Conservation (phyloP, 1,139 yeast genomes). For the Zhuliangozyma parablackwelliae region DNA sequence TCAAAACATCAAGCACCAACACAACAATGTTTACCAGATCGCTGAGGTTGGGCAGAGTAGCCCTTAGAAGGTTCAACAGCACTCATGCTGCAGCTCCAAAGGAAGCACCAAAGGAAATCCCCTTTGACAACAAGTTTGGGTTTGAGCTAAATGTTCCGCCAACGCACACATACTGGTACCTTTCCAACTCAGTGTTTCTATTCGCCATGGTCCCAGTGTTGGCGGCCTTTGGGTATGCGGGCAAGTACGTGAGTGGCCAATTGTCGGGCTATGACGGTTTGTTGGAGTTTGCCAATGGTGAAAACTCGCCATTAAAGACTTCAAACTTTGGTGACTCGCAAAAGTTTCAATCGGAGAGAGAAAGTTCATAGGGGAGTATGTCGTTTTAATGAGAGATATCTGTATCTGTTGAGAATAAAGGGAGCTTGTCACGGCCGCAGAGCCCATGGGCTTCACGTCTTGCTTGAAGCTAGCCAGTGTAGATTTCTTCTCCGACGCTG, state of each 20-base stretch:
- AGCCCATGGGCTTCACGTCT: too few relatives aligned
- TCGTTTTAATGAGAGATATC: too few relatives aligned
- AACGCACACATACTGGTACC: slow-evolving; percentile 46
- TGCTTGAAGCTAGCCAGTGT: too few relatives aligned
- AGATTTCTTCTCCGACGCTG: too few relatives aligned
- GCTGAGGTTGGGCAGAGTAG: slow-evolving; percentile 15
- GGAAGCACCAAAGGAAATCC: slow-evolving; percentile 14
- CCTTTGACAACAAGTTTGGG: slow-evolving; percentile 39
- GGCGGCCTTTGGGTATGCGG: slow-evolving; percentile 31
- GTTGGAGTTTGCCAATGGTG: slow-evolving; percentile 32
- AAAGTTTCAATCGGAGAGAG: slow-evolving; percentile 9
- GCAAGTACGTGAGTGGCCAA: slow-evolving; percentile 27
- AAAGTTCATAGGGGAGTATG: neutral
- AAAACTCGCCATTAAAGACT: slow-evolving; percentile 35
- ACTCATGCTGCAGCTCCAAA: slow-evolving; percentile 16
- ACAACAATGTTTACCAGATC: slow-evolving; percentile 25
- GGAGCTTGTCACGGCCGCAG: too few relatives aligned
- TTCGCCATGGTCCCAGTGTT: slow-evolving; percentile 38
- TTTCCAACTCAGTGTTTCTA: slow-evolving; percentile 32
- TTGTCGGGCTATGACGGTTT: slow-evolving; percentile 31
- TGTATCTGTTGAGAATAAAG: too few relatives aligned
- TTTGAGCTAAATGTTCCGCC: slow-evolving; percentile 46
- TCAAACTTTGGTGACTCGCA: slow-evolving; percentile 39
- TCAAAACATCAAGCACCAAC: neutral
- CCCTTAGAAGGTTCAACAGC: slow-evolving; percentile 27